Evolutionary conservation across 441 rosid species (phyloP).

Genomic region (Adansonia madagascariensis): DNA sequence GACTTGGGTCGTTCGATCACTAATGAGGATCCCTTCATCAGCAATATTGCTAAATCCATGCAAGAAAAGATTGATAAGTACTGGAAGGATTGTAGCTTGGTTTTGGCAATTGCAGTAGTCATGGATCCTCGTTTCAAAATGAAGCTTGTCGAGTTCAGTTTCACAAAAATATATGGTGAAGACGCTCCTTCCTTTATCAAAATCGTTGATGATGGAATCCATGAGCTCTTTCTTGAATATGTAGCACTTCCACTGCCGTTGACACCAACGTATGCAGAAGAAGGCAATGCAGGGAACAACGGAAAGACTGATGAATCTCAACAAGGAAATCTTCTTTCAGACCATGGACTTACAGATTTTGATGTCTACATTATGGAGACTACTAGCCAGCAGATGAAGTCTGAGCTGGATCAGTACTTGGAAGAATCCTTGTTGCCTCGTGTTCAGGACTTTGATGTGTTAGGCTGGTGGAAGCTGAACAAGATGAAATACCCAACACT

Average conservation of each 20-base stretch:
- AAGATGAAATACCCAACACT: conserved; percentile 80
- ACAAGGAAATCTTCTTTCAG: conserved; percentile 45
- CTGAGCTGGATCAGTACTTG: conserved; percentile 83
- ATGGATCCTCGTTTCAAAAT: conserved; percentile 97
- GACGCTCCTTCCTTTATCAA: conserved; percentile 65
- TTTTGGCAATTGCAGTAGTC: conserved; percentile 73
- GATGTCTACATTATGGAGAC: conserved; percentile 85
- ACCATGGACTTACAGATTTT: conserved; percentile 72
- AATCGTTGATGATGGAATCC: conserved; percentile 74
- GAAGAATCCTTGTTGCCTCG: conserved; percentile 81
- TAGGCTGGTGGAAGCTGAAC: conserved; percentile 90
- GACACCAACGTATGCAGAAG: conserved; percentile 58
- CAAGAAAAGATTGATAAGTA: conserved; percentile 64
- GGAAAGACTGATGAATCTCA: conserved; percentile 44
- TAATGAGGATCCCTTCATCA: conserved; percentile 60
- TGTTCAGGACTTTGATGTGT: conserved; percentile 69
- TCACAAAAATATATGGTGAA: conserved; percentile 73
- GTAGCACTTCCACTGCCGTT: conserved; percentile 61
- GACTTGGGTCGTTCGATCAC: conserved; percentile 59
- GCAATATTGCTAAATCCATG: conserved; percentile 53
- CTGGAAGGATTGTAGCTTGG: conserved; percentile 81
- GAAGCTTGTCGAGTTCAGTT: conserved; percentile 93
- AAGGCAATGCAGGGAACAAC: conserved; percentile 37
- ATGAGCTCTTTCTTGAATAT: conserved; percentile 77
- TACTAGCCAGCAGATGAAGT: conserved; percentile 61